These are phyloP conservation scores for Fusarium nisikadoi DNA, from an alignment of 2,329 filamentous ascomycete species.

Conservation along the genomic window DNA sequence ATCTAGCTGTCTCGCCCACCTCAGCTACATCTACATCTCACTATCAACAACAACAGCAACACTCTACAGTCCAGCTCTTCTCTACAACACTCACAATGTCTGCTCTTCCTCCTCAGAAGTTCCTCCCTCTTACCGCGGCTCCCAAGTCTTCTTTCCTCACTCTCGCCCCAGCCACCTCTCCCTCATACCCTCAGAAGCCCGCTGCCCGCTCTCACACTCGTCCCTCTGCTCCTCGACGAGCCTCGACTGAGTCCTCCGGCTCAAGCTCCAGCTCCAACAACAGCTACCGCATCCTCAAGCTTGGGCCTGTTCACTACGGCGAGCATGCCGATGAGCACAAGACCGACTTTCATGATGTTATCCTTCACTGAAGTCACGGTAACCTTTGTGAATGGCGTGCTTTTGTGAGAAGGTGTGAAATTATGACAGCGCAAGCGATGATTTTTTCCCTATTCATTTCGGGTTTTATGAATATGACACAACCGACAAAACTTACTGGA, in stretches of 20 bases:
- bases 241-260: constrained; percentile 54
- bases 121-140: constrained; percentile 41
- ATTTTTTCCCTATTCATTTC: constrained; percentile 13
- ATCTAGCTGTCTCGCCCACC: constrained; percentile 41
- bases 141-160: constrained; percentile 60
- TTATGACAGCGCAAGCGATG: constrained; percentile 26
- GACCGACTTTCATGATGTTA: constrained; percentile 65
- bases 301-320: constrained; percentile 72
- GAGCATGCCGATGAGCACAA: constrained; percentile 67
- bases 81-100: constrained; percentile 37
- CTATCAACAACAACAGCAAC: constrained; percentile 4
- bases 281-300: constrained; percentile 67
- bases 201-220: constrained; percentile 45
- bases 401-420: constrained; percentile 10
- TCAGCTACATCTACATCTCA: constrained; percentile 32
- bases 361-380: constrained; percentile 50
- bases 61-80: neutral
- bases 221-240: constrained; percentile 56
- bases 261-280: constrained; percentile 49
- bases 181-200: constrained; percentile 62
- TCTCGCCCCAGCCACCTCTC: constrained; percentile 67
- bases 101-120: constrained; percentile 42
- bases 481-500: neutral
- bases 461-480: neutral
- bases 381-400: neutral